A percentile compares a stretch with the other conserved stretches of the same genome.
phyloP scores from a whole-genome alignment of 352 stramenopile genomes.

The Phytopythium ostracodes region DNA sequence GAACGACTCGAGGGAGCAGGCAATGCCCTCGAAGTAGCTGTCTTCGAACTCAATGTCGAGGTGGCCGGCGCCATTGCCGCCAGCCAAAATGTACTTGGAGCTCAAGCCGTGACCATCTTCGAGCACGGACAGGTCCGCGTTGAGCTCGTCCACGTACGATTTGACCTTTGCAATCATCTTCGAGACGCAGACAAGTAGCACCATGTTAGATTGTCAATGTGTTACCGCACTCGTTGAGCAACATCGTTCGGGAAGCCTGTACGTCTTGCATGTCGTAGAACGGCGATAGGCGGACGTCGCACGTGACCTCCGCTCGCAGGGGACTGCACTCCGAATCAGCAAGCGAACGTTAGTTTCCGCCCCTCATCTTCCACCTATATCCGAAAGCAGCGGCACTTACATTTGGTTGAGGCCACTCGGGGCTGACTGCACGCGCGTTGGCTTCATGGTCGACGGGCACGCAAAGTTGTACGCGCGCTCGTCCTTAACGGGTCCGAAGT shows the following conservation, averaged over 20 bases:
- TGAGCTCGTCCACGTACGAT: slow-evolving; percentile 80
- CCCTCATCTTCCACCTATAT: not conserved
- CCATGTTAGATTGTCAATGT: not conserved
- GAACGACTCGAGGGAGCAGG: slow-evolving; percentile 76
- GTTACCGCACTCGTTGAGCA: not conserved
- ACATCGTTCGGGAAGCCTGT: slow-evolving; percentile 4
- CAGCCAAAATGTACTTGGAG: slow-evolving; percentile 82
- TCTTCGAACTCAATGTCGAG: slow-evolving; percentile 76
- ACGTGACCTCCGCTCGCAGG: slow-evolving; percentile 74
- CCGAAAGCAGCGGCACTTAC: slow-evolving; percentile 13
- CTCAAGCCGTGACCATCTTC: slow-evolving; percentile 58
- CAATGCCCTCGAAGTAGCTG: slow-evolving; percentile 75
- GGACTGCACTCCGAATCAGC: slow-evolving; percentile 27
- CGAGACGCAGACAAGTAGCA: not conserved
- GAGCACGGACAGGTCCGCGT: slow-evolving; percentile 61
- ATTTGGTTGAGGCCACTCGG: slow-evolving; percentile 56
- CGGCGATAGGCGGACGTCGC: slow-evolving; percentile 80
- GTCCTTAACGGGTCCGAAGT: slow-evolving; percentile 69
- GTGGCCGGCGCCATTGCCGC: slow-evolving; percentile 58
- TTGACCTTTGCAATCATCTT: slow-evolving; percentile 44
- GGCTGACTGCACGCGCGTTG: slow-evolving; percentile 54
- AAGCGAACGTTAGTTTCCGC: no score
- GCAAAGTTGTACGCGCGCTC: slow-evolving; percentile 82
- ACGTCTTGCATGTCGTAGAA: slow-evolving; percentile 84
- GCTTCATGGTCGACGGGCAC: slow-evolving; percentile 67